These are phyloP conservation scores for Plasmopara muralis DNA, from an alignment of 352 stramenopile genomes.

Conservation along the genomic window DNA sequence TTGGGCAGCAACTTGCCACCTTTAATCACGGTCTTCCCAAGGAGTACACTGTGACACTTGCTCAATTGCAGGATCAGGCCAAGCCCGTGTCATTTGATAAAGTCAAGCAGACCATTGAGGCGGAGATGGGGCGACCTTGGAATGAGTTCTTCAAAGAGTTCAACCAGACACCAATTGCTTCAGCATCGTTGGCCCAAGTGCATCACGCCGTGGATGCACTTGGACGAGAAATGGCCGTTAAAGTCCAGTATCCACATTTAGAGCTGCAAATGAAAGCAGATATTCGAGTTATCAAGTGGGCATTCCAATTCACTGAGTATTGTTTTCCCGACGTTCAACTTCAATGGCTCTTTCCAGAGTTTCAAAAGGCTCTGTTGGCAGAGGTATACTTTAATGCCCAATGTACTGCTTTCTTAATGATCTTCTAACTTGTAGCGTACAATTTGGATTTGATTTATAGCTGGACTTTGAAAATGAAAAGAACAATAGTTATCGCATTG, in stretches of 20 bases:
- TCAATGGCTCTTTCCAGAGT: constrained; percentile 95
- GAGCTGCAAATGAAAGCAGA: constrained; percentile 67
- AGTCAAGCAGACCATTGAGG: constrained; percentile 42
- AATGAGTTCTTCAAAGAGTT: constrained; percentile 88
- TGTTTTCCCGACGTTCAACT: constrained; percentile 90
- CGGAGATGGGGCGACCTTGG: constrained; percentile 58
- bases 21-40: constrained; percentile 93
- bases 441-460: constrained; percentile 21
- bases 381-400: constrained; percentile 37
- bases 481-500: constrained; percentile 65
- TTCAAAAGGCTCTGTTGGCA: constrained; percentile 68
- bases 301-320: constrained; percentile 53
- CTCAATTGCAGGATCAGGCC: constrained; percentile 88
- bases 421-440: neutral
- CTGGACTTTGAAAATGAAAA: constrained; percentile 85
- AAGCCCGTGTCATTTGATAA: constrained; percentile 59
- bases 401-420: neutral
- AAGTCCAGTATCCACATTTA: constrained; percentile 93
- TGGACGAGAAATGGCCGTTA: constrained; percentile 91
- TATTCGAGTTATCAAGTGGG: constrained; percentile 62
- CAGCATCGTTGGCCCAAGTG: constrained; percentile 94
- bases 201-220: constrained; percentile 87
- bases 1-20: constrained; percentile 95
- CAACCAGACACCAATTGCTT: constrained; percentile 89
- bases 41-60: constrained; percentile 91